Evolutionary conservation across 441 rosid genomes (phyloP).

Genomic region (Kokia cookei): DNA sequence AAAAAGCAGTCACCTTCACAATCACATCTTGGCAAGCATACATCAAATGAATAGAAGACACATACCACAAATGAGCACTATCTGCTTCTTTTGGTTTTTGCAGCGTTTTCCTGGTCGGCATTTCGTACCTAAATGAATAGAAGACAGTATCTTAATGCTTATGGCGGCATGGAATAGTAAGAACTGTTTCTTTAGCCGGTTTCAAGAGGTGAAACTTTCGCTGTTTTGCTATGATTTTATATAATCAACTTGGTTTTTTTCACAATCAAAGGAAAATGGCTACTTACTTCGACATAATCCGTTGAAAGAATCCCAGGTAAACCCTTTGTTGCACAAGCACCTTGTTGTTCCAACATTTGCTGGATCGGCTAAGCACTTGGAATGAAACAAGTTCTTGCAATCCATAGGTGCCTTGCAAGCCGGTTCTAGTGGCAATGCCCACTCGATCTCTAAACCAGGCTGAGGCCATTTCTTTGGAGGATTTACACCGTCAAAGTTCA

Average conservation of each 20-base stretch:
- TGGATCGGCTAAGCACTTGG: constrained; percentile 29
- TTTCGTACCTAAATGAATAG: constrained; percentile 25
- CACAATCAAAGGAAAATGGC: not conserved
- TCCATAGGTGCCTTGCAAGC: constrained; percentile 23
- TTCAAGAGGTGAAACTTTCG: not conserved
- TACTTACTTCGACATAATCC: constrained; percentile 43
- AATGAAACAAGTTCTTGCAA: constrained; percentile 36
- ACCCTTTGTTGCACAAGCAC: constrained; percentile 33
- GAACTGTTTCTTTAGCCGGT: not conserved
- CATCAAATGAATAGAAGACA: not conserved
- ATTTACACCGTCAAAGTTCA: constrained; percentile 23
- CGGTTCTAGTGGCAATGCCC: constrained; percentile 44
- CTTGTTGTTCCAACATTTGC: constrained; percentile 11
- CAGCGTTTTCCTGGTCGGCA: constrained; percentile 42
- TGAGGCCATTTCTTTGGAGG: constrained; percentile 39
- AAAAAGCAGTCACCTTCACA: not conserved
- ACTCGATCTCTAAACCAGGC: constrained; percentile 38
- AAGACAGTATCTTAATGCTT: not conserved
- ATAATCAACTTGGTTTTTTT: not conserved
- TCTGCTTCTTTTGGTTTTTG: constrained; percentile 34
- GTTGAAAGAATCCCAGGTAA: constrained; percentile 39
- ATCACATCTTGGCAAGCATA: not conserved
- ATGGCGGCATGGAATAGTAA: not conserved
- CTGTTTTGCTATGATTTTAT: not conserved
- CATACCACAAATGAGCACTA: constrained; percentile 37